Evolutionary conservation across 2,329 filamentous ascomycete species (phyloP).

Genomic region (Neurospora crassa): DNA sequence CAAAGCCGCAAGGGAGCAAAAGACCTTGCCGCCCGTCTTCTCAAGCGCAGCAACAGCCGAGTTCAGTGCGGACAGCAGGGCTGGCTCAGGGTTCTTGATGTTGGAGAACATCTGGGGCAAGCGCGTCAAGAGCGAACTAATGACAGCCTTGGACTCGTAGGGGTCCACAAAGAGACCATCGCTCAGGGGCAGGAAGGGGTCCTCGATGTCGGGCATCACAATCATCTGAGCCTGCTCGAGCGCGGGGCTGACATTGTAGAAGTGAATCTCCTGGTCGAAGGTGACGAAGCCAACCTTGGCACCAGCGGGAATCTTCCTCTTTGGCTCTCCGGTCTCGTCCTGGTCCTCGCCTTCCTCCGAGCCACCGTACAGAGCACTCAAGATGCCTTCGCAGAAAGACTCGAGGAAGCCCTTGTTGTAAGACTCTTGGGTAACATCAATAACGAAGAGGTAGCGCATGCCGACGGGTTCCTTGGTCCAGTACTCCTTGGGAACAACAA

Average conservation of each 20-base stretch:
- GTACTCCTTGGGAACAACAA: constrained; percentile 95
- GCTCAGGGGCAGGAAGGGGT: constrained; percentile 87
- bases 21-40: constrained; percentile 81
- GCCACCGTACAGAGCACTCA: constrained; percentile 72
- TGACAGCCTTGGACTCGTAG: constrained; percentile 77
- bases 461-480: constrained; percentile 92
- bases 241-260: constrained; percentile 81
- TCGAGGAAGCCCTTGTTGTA: constrained; percentile 85
- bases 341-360: constrained; percentile 38
- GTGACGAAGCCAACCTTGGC: constrained; percentile 91
- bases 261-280: constrained; percentile 93
- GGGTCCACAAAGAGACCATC: constrained; percentile 93
- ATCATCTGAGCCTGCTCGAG: constrained; percentile 92
- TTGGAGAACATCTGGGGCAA: constrained; percentile 80
- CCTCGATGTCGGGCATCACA: constrained; percentile 95
- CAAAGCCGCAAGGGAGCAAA: constrained; percentile 78
- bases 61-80: constrained; percentile 73
- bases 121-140: constrained; percentile 74
- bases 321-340: constrained; percentile 43
- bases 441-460: constrained; percentile 78
- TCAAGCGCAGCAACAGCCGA: constrained; percentile 77
- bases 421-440: constrained; percentile 88
- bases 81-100: constrained; percentile 85
- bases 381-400: constrained; percentile 81
- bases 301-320: constrained; percentile 59